Conservation (phyloP, 495 filamentous ascomycete genomes). For the Xanthoparmelia taractica region DNA sequence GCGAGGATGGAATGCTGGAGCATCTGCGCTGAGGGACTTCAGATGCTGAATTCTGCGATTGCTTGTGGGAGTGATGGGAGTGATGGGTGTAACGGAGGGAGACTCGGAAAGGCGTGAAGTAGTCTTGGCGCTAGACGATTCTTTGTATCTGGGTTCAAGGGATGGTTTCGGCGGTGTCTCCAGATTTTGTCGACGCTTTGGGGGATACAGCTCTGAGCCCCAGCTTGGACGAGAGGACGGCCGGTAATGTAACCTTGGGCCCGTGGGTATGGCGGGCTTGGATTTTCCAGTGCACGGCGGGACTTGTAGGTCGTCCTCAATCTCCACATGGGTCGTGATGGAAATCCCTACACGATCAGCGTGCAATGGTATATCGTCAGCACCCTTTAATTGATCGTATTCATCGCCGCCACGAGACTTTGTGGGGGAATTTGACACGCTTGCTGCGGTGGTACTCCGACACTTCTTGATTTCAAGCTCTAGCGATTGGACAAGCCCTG, state of each 20-base stretch:
- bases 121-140: background rate
- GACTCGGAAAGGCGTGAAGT: background rate
- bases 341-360: background rate
- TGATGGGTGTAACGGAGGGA: background rate
- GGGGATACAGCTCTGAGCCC: background rate
- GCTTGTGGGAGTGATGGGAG: background rate
- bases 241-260: background rate
- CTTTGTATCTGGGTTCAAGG: background rate
- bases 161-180: background rate
- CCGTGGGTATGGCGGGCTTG: background rate
- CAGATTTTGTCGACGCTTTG: background rate
- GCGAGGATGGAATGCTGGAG: background rate
- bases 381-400: background rate
- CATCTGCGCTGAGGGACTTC: conserved; percentile 4
- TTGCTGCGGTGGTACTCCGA: background rate
- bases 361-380: background rate
- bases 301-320: background rate
- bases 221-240: background rate
- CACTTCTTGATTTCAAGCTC: background rate
- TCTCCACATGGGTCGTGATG: background rate
- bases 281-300: background rate
- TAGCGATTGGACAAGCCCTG: background rate
- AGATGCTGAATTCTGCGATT: background rate
- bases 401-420: background rate
- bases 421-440: background rate